Evolutionary conservation across 352 stramenopile genomes (phyloP), one percentile per base, ranked within the genome.

Genomic region (Pythium biforme): DNA sequence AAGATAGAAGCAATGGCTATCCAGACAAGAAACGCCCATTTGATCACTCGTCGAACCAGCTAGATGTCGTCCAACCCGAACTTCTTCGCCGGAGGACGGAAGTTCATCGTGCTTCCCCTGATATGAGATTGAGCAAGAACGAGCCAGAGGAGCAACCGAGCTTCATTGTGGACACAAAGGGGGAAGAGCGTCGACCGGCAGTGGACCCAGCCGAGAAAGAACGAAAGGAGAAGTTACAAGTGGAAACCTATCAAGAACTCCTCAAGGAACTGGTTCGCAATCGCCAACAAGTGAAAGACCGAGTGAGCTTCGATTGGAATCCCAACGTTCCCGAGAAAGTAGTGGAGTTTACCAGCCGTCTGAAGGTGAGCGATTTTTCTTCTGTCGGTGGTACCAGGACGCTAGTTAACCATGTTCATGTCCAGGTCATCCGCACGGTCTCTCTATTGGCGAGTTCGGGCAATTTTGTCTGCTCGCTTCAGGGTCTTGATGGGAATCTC

Each of bases 201-300:
- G 58, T 58, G 20, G 37, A 64, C 19, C 75, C 71, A 4, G 70
- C 59, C 9, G 72, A 49, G 66, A 83, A 66, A 55, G 71, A 59
- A 51, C 68, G 7, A 55, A 75, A n/a, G 70, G 83, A 57, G 59
- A 69, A 31, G 75, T 73, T 39, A 14, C 55, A 64, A 51, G 81
- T 85, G 4, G 76, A 85, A 0, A 63, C 69, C 26, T 93, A 93
- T 51, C 75, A 89, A 45, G 74, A 86, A 49, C 46, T 93, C 15
- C 49, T 93, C 50, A 58, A 66, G n/a, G 59, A 77, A 39, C 58
- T 90, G 29, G 83, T 91, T 34, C 65, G 66, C 41, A 69, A 87
- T 66, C 68, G 59, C 37, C 56, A 81, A 9, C 68, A 73, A 9
- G 64, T 88, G 53, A 63, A 79, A 29, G 39, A 46, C 26, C 29